Evolutionary conservation across 2,329 filamentous ascomycete genomes (phyloP).

Genomic region (Coniochaeta sp.): DNA sequence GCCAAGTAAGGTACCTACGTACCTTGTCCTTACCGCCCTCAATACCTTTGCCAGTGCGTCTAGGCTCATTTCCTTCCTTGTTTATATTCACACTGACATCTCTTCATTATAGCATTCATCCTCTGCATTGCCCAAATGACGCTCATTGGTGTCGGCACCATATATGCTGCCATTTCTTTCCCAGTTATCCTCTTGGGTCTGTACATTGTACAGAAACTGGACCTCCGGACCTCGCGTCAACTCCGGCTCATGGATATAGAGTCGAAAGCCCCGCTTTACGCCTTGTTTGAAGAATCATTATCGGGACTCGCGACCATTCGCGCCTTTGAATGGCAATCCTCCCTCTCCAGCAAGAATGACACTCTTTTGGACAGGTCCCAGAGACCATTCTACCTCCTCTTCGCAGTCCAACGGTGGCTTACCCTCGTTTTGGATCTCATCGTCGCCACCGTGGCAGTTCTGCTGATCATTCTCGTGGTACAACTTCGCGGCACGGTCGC

Average conservation of each 20-base stretch:
- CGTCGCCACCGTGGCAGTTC: constrained; percentile 25
- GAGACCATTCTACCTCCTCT: constrained; percentile 48
- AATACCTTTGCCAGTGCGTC: too few species aligned
- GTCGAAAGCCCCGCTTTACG: constrained; percentile 41
- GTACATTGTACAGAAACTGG: constrained; percentile 39
- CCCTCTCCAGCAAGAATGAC: constrained; percentile 35
- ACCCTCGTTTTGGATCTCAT: constrained; percentile 28
- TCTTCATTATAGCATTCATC: constrained; percentile 12
- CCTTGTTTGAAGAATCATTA: constrained; percentile 38
- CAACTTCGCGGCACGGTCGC: constrained; percentile 20
- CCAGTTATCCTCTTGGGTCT: constrained; percentile 25
- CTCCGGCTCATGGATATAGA: constrained; percentile 45
- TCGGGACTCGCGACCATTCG: constrained; percentile 41
- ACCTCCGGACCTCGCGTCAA: constrained; percentile 44
- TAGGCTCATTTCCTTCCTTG: too few species aligned
- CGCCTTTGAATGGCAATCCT: constrained; percentile 45
- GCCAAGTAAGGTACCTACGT: too few species aligned
- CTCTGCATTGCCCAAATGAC: constrained; percentile 32
- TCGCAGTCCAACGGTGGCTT: constrained; percentile 49
- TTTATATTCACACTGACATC: too few species aligned
- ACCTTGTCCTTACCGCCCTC: too few species aligned
- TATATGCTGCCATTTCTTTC: constrained; percentile 35
- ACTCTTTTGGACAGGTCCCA: constrained; percentile 45
- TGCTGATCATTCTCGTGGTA: constrained; percentile 27
- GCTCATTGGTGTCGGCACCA: constrained; percentile 35